Evolutionary conservation across 2,329 filamentous ascomycete genomes (phyloP).

Genomic region (Cladophialophora bantiana): DNA sequence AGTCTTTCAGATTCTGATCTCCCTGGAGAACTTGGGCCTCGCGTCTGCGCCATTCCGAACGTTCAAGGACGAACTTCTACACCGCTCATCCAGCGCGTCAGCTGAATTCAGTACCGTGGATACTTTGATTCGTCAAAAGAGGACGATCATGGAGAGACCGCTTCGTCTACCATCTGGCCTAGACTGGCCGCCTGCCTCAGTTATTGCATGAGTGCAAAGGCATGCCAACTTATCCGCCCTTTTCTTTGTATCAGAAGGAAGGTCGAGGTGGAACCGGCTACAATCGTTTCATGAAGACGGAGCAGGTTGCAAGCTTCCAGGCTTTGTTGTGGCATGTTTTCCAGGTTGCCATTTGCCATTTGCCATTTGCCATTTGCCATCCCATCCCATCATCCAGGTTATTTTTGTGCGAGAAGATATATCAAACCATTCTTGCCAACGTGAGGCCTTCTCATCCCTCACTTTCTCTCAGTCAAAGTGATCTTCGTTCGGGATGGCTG

Average conservation of each 20-base stretch:
- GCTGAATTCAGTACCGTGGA: conserved; percentile 20
- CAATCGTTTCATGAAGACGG: conserved; percentile 2
- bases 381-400: conserved; percentile 19
- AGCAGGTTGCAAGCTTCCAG: conserved; percentile 13
- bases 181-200: conserved; percentile 34
- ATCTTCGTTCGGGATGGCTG: conserved; percentile 31
- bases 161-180: conserved; percentile 25
- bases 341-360: conserved; percentile 28
- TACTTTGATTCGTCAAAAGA: conserved; percentile 30
- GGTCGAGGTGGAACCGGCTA: conserved; percentile 17
- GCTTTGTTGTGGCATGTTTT: conserved; percentile 24
- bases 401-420: conserved; percentile 10
- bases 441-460: neutral
- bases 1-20: neutral
- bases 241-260: conserved; percentile 9
- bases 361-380: conserved; percentile 27
- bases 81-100: conserved; percentile 31
- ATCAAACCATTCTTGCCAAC: conserved; percentile 5
- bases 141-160: conserved; percentile 19
- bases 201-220: conserved; percentile 28
- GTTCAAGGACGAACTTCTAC: conserved; percentile 27
- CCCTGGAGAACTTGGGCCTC: conserved; percentile 3
- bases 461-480: neutral
- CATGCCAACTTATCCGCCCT: neutral
- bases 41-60: conserved; percentile 26